Percentiles rank a stretch among this genome's conserved stretches.
These are phyloP conservation scores for Coniosporium tulheliwenetii DNA, from an alignment of 2,329 filamentous ascomycete species.

Conservation along the genomic window DNA sequence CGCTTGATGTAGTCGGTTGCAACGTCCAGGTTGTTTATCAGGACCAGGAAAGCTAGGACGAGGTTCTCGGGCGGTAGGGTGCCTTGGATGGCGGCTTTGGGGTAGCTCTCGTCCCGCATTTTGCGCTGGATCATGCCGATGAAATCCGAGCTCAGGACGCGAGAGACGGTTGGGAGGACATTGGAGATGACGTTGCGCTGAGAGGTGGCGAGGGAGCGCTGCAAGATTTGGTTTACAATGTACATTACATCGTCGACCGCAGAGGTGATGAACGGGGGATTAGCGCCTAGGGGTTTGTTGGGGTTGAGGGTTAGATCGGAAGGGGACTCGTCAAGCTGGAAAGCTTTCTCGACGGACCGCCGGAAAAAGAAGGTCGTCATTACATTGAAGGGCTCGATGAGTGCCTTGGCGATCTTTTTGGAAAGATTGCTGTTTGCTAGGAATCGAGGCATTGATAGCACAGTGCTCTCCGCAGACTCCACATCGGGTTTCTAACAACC, in stretches of 20 bases:
- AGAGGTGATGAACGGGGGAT: slow-evolving; percentile 81
- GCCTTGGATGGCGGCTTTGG: slow-evolving; percentile 61
- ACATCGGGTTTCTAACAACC: not conserved
- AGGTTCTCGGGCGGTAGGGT: slow-evolving; percentile 75
- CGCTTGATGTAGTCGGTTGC: slow-evolving; percentile 80
- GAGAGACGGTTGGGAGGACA: slow-evolving; percentile 62
- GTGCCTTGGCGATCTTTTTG: slow-evolving; percentile 59
- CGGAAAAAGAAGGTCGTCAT: slow-evolving; percentile 97
- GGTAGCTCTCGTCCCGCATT: slow-evolving; percentile 93
- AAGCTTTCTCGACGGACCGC: slow-evolving; percentile 90
- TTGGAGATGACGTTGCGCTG: slow-evolving; percentile 64
- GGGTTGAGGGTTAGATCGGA: slow-evolving; percentile 62
- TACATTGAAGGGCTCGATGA: slow-evolving; percentile 69
- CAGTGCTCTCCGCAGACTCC: not conserved
- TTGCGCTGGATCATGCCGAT: slow-evolving; percentile 94
- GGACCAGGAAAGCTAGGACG: slow-evolving; percentile 75
- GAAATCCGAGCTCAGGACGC: slow-evolving; percentile 77
- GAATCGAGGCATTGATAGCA: slow-evolving; percentile 55
- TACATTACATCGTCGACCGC: slow-evolving; percentile 99
- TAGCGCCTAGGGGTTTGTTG: slow-evolving; percentile 54
- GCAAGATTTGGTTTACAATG: slow-evolving; percentile 83
- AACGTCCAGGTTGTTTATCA: slow-evolving; percentile 92
- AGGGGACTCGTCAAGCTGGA: slow-evolving; percentile 86
- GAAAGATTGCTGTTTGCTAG: slow-evolving; percentile 64
- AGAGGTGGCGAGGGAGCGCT: slow-evolving; percentile 73